These are phyloP conservation scores for Meyerozyma smithsonii DNA, from an alignment of 1,139 yeast species.

Conservation along the genomic window DNA sequence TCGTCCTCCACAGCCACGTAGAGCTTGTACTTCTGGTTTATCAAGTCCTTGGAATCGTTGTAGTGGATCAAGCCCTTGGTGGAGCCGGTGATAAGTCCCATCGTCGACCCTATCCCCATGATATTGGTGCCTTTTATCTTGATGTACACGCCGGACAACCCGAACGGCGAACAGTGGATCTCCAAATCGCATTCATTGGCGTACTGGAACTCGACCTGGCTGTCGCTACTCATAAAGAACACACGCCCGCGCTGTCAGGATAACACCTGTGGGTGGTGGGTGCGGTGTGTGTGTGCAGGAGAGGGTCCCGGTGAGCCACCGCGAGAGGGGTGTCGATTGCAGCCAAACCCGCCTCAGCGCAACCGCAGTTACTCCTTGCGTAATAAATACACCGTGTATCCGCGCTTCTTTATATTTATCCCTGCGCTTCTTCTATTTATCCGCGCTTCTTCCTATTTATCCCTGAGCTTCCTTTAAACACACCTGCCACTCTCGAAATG, in stretches of 20 bases:
- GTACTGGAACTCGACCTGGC: conserved; percentile 36
- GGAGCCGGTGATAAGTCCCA: conserved; percentile 53
- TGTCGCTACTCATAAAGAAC: conserved; percentile 1
- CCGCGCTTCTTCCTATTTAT: too few relatives aligned
- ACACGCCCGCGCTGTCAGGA: background rate
- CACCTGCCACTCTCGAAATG: background rate
- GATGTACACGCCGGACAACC: conserved; percentile 50
- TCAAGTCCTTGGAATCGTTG: conserved; percentile 45
- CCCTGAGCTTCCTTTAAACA: background rate
- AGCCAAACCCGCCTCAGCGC: too few relatives aligned
- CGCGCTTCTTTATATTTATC: too few relatives aligned
- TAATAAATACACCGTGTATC: too few relatives aligned
- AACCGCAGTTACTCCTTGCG: too few relatives aligned
- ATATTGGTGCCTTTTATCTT: conserved; percentile 49
- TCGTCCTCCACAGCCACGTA: conserved; percentile 50
- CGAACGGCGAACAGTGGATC: conserved; percentile 56
- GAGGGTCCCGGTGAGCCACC: too few relatives aligned
- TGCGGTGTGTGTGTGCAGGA: background rate
- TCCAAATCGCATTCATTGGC: conserved; percentile 53
- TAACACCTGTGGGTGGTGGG: too few relatives aligned
- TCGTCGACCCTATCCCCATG: conserved; percentile 55
- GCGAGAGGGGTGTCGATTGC: too few relatives aligned
- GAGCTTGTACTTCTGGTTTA: conserved; percentile 46
- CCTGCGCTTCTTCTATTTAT: too few relatives aligned
- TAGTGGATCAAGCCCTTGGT: conserved; percentile 49